Evolutionary conservation across 495 filamentous ascomycete species (phyloP).

Genomic region (Aspergillus egyptiacus): DNA sequence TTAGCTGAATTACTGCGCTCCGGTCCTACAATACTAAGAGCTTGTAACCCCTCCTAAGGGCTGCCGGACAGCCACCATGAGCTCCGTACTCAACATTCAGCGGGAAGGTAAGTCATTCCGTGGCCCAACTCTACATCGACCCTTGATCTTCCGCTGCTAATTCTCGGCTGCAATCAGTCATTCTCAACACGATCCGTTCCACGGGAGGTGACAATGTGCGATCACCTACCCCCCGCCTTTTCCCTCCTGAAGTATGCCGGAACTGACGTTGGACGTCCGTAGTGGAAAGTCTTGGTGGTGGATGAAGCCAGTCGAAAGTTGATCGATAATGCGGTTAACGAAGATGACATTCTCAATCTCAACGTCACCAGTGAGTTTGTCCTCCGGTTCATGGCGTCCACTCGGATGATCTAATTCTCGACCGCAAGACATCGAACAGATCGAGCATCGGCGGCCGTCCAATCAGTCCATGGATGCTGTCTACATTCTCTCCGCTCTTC

Average conservation of each 20-base stretch:
- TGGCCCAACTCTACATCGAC: not conserved
- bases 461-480: constrained; percentile 90
- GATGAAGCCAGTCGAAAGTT: constrained; percentile 75
- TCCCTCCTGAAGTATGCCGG: constrained; percentile 21
- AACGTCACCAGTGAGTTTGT: constrained; percentile 78
- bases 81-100: constrained; percentile 47
- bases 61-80: constrained; percentile 41
- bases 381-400: not conserved
- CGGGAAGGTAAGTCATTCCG: constrained; percentile 40
- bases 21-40: not conserved
- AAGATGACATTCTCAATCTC: constrained; percentile 92
- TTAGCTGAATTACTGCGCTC: no score
- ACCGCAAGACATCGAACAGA: constrained; percentile 75
- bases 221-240: constrained; percentile 5
- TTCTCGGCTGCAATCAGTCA: constrained; percentile 34
- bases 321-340: constrained; percentile 79
- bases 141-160: not conserved
- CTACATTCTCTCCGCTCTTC: constrained; percentile 78
- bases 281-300: constrained; percentile 96
- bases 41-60: constrained; percentile 22
- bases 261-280: constrained; percentile 24
- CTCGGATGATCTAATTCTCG: constrained; percentile 24
- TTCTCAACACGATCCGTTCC: constrained; percentile 53
- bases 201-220: constrained; percentile 56
- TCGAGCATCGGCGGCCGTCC: constrained; percentile 72